Percentiles rank a stretch among this genome's conserved stretches.
phyloP scores from a whole-genome alignment of 2,329 filamentous ascomycete genomes.

The Aureobasidium zeae region DNA sequence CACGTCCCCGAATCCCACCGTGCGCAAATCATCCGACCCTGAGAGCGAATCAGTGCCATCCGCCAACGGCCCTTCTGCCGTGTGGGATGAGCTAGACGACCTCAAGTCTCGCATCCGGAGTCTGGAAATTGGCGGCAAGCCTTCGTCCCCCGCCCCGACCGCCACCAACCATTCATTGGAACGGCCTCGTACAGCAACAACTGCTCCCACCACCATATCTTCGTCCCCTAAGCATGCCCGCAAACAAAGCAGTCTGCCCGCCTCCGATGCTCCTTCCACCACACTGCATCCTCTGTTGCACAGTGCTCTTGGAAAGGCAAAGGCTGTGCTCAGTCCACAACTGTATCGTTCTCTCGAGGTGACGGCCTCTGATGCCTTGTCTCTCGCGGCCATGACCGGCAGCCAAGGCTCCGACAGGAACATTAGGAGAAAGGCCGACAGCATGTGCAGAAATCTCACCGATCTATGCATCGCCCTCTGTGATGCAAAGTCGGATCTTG shows the following conservation, averaged over 20 bases:
- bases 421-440: constrained; percentile 80
- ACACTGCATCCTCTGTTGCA: constrained; percentile 70
- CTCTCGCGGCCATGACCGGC: constrained; percentile 69
- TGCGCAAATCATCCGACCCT: constrained; percentile 42
- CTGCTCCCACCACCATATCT: constrained; percentile 81
- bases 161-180: constrained; percentile 65
- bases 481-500: constrained; percentile 19
- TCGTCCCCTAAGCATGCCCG: constrained; percentile 70
- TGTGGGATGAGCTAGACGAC: constrained; percentile 97
- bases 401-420: constrained; percentile 71
- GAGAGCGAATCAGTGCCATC: constrained; percentile 72
- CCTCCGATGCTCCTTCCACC: constrained; percentile 29
- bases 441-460: constrained; percentile 83
- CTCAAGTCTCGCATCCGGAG: constrained; percentile 87
- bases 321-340: constrained; percentile 56
- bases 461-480: constrained; percentile 78
- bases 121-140: constrained; percentile 82
- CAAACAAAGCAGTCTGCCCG: constrained; percentile 33
- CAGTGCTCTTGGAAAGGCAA: constrained; percentile 71
- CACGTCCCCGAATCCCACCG: constrained; percentile 19
- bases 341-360: constrained; percentile 73
- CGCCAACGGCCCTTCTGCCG: constrained; percentile 79
- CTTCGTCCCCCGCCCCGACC: constrained; percentile 70
- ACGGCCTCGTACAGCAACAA: constrained; percentile 81
- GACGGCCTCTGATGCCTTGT: constrained; percentile 70